Evolutionary conservation across 1,139 yeast genomes (phyloP).

Genomic region (Blastobotrys serpentis): DNA sequence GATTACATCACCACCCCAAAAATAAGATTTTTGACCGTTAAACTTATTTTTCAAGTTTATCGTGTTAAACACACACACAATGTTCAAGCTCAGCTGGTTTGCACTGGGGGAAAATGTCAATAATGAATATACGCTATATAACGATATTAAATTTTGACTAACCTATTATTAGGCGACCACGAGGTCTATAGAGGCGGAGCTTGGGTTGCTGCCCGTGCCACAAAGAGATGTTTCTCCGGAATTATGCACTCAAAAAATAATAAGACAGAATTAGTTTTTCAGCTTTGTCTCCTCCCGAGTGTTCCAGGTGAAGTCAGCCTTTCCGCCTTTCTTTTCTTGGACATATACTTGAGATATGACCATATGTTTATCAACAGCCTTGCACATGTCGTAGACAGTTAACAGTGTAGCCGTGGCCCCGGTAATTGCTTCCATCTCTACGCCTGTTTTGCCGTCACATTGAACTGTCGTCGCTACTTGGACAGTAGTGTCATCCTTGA

Average conservation of each 20-base stretch:
- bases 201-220: no score
- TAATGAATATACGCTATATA: no score
- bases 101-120: no score
- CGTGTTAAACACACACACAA: no score
- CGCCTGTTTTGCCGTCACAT: constrained; percentile 52
- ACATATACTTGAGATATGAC: constrained; percentile 41
- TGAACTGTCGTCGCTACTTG: constrained; percentile 41
- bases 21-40: no score
- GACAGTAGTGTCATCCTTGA: constrained; percentile 28
- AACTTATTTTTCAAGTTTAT: no score
- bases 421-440: constrained; percentile 53
- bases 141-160: no score
- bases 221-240: no score
- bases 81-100: no score
- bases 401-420: constrained; percentile 45
- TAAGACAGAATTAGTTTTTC: neutral
- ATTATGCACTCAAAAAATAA: no score
- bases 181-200: no score
- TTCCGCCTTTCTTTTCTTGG: constrained; percentile 45
- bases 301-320: constrained; percentile 34
- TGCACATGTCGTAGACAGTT: constrained; percentile 56
- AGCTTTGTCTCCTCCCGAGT: neutral
- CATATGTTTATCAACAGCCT: constrained; percentile 53
- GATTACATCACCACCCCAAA: neutral
- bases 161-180: no score